phyloP scores from a whole-genome alignment of 2,329 filamentous ascomycete species.

The Xylaria polymorpha region DNA sequence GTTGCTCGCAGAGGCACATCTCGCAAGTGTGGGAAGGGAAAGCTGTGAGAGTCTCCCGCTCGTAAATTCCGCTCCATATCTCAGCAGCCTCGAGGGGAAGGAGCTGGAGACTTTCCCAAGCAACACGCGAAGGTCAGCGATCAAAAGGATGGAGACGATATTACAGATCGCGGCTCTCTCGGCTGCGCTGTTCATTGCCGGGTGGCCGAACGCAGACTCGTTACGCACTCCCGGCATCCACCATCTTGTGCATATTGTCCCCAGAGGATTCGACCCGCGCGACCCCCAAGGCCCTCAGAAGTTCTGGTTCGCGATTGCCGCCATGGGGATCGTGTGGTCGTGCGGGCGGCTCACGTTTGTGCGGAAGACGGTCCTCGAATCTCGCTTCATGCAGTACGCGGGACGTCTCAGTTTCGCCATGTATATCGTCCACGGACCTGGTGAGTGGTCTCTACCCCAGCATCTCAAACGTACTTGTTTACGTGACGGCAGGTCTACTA shows the following conservation, averaged over 20 bases:
- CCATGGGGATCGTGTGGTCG: slow-evolving; percentile 54
- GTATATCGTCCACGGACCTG: slow-evolving; percentile 65
- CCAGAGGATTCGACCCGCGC: slow-evolving; percentile 50
- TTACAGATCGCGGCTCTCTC: slow-evolving; percentile 47
- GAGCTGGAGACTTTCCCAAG: neutral
- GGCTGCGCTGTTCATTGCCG: slow-evolving; percentile 52
- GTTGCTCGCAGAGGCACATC: slow-evolving; percentile 58
- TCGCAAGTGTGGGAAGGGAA: slow-evolving; percentile 49
- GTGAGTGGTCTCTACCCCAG: neutral
- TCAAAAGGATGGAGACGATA: slow-evolving; percentile 7
- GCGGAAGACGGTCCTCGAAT: slow-evolving; percentile 56
- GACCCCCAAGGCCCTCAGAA: slow-evolving; percentile 51
- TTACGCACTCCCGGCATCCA: slow-evolving; percentile 49
- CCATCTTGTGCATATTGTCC: slow-evolving; percentile 37
- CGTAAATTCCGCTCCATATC: slow-evolving; percentile 7
- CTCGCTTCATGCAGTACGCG: slow-evolving; percentile 63
- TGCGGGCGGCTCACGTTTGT: slow-evolving; percentile 52
- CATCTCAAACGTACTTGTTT: neutral
- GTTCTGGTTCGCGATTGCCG: slow-evolving; percentile 54
- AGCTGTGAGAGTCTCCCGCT: neutral
- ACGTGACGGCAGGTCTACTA: neutral
- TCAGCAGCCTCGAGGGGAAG: neutral
- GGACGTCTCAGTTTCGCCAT: slow-evolving; percentile 66
- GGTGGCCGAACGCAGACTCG: slow-evolving; percentile 55
- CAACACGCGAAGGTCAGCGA: slow-evolving; percentile 4